Percentiles rank a stretch among this genome's conserved stretches.
Conservation (phyloP, 495 filamentous ascomycete species). For the Cryomyces antarcticus region DNA sequence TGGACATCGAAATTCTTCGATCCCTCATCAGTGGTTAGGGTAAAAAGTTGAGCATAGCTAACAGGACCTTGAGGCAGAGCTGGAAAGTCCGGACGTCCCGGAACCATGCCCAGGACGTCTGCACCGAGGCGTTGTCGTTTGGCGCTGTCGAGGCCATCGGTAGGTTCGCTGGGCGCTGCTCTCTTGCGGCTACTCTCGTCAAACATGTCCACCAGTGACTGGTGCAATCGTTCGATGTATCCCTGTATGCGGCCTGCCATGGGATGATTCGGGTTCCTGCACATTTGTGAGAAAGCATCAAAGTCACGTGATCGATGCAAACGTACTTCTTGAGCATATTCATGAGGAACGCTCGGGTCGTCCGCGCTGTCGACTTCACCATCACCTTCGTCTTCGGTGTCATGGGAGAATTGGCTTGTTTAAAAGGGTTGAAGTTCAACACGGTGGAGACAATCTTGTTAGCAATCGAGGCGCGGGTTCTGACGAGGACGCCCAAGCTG, state of each 20-base stretch:
- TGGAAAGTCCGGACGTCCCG: constrained; percentile 29
- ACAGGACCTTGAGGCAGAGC: constrained; percentile 53
- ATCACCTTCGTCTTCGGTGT: constrained; percentile 60
- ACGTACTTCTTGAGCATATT: constrained; percentile 58
- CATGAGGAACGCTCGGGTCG: constrained; percentile 57
- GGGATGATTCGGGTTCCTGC: constrained; percentile 49
- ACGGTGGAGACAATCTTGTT: constrained; percentile 69
- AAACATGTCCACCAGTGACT: constrained; percentile 50
- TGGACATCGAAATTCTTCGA: constrained; percentile 67
- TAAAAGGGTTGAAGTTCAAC: constrained; percentile 80
- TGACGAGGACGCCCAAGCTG: constrained; percentile 58
- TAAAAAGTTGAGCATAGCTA: constrained; percentile 63
- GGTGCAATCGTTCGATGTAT: constrained; percentile 57
- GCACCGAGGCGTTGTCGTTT: constrained; percentile 53
- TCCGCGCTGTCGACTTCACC: constrained; percentile 85
- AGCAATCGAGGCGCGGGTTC: constrained; percentile 56
- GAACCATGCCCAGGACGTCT: constrained; percentile 21
- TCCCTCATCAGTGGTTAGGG: constrained; percentile 50
- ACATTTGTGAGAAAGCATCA: neutral
- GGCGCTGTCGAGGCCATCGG: constrained; percentile 43
- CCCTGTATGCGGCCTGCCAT: constrained; percentile 54
- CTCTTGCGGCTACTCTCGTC: constrained; percentile 66
- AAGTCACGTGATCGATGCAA: neutral
- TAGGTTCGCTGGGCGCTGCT: constrained; percentile 39
- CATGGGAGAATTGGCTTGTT: constrained; percentile 52